Evolutionary conservation across 805 yeast species (phyloP), one percentile per base, ranked within the genome.

Genomic region (Ogataea siamensis): DNA sequence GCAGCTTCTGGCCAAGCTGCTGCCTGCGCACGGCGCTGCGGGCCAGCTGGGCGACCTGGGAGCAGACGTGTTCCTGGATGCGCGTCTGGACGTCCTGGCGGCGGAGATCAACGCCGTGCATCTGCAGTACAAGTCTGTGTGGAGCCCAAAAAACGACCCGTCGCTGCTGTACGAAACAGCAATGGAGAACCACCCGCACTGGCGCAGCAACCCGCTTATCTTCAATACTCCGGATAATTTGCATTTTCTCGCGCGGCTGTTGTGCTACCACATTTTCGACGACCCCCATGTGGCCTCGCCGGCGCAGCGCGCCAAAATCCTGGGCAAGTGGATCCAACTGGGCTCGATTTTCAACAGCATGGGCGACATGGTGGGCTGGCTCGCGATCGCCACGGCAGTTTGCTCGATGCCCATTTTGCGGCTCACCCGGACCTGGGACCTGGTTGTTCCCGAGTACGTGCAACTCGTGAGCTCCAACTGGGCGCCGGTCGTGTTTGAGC

Each of bases 331-430:
- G 98, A 83, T 89, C 28, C 78, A 79, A 43, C 67, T 91, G 29
- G 98, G 96, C 3, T 77, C 83, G 46, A 65, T 69, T 18, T 74
- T 91, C 45, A 93, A 87, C 53, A 76, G 75, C 43, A 66, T 76
- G 20, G 98, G 98, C 34, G 95, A 91, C 57, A 87, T 87, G 89
- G 89, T 88, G 0, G 81, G 93, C 20, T 91, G 97, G 97, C 66
- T 87, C 16, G 95, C 96, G 0, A 78, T 91, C 49, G 87, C 96
- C 1, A 80, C 93, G 0, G 71, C 83, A 2, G 71, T 89, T 2
- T 82, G 95, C 52, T 84, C 95, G 0, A 76, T 83, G 38, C 95
- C 96, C 0, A 70, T 91, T 2, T 64, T 91, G 40, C 73, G 98
- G 47, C 66, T 91, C 31, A 65, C 74, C 18, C 72, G 74, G 37